phyloP scores from a whole-genome alignment of 352 stramenopile genomes.

The Pythium insidiosum region DNA sequence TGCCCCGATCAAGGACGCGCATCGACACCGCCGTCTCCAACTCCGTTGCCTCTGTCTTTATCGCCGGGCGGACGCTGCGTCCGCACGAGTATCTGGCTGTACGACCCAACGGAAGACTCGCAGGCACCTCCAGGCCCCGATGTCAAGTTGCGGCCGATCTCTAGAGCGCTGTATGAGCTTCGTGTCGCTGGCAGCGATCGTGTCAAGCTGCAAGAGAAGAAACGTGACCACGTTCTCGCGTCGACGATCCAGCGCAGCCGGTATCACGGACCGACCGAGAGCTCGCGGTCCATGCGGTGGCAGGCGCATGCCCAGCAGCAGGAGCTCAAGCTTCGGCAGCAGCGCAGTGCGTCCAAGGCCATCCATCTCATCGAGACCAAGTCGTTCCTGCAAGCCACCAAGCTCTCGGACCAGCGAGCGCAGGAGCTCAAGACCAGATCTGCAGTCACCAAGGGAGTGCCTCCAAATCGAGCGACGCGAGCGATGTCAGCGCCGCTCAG shows the following conservation, averaged over 20 bases:
- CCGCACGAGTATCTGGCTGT: constrained; percentile 49
- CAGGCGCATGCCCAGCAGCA: constrained; percentile 57
- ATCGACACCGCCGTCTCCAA: constrained; percentile 14
- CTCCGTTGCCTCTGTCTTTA: constrained; percentile 14
- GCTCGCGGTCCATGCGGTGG: constrained; percentile 70
- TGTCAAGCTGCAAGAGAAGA: constrained; percentile 39
- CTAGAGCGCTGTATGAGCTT: constrained; percentile 69
- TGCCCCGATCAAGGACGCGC: constrained; percentile 2
- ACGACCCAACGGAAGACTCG: constrained; percentile 46
- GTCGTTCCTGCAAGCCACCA: constrained; percentile 56
- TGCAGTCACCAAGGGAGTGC: not conserved
- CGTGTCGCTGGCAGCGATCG: constrained; percentile 51
- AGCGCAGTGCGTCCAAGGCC: constrained; percentile 14
- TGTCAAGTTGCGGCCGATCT: constrained; percentile 67
- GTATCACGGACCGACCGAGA: constrained; percentile 74
- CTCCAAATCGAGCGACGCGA: not conserved
- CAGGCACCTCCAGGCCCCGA: constrained; percentile 22
- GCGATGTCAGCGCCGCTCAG: not conserved
- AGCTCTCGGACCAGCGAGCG: constrained; percentile 19
- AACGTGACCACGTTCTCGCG: constrained; percentile 38
- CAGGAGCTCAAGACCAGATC: constrained; percentile 8
- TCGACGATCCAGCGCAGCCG: constrained; percentile 58
- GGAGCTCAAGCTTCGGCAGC: constrained; percentile 20
- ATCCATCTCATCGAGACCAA: constrained; percentile 24
- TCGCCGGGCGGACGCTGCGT: constrained; percentile 9